Conservation (phyloP, 2,329 filamentous ascomycete species). For the Penicillium sp. region DNA sequence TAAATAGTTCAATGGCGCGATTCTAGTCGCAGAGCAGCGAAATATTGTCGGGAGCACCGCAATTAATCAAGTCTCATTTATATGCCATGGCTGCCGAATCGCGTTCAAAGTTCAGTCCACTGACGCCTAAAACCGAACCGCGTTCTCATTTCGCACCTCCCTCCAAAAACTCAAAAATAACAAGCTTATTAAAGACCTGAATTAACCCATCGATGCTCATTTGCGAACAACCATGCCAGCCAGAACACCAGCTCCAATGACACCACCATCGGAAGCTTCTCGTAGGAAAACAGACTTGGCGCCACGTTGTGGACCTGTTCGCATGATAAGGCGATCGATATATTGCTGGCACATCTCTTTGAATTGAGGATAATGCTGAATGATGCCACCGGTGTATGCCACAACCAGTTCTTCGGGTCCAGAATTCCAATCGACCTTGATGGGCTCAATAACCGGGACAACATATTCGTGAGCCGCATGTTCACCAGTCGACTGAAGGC, state of each 20-base stretch:
- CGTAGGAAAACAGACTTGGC: constrained; percentile 53
- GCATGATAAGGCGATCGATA: constrained; percentile 59
- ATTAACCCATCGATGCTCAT: constrained; percentile 3
- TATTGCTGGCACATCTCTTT: constrained; percentile 68
- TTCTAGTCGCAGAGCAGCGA: neutral
- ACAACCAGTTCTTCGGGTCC: constrained; percentile 66
- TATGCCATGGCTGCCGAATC: constrained; percentile 11
- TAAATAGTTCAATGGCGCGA: too few relatives aligned
- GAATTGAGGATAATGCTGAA: constrained; percentile 76
- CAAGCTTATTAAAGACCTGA: constrained; percentile 1
- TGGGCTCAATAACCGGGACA: constrained; percentile 38
- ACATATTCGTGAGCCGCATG: constrained; percentile 31
- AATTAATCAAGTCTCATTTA: constrained; percentile 15
- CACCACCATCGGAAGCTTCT: constrained; percentile 56
- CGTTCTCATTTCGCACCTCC: constrained; percentile 13
- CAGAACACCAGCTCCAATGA: constrained; percentile 57
- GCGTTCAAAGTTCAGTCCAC: constrained; percentile 49
- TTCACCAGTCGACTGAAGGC: constrained; percentile 1
- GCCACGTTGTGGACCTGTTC: constrained; percentile 46
- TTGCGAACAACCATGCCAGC: constrained; percentile 49
- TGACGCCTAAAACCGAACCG: constrained; percentile 46
- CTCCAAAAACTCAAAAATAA: constrained; percentile 2
- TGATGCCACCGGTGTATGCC: constrained; percentile 78
- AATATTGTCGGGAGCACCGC: neutral
- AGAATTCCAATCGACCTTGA: constrained; percentile 43